These are phyloP conservation scores for Stachybotrys elegans DNA, from an alignment of 2,329 filamentous ascomycete species.

Conservation along the genomic window DNA sequence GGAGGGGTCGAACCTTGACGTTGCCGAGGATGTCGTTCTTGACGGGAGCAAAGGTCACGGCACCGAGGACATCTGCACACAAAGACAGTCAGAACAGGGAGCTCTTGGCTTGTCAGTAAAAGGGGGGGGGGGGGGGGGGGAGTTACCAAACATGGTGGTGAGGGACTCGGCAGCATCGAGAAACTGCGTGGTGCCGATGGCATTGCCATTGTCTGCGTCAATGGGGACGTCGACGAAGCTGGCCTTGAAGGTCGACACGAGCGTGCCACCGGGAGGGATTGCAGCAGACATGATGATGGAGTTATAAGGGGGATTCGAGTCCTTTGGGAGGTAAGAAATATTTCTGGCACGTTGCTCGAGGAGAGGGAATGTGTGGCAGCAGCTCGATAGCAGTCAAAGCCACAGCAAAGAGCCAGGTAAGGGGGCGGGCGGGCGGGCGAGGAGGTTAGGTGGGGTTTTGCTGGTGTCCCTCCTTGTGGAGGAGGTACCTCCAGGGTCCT, in stretches of 20 bases:
- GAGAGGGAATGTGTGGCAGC: no score
- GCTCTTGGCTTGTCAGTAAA: neutral
- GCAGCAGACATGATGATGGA: conserved; percentile 46
- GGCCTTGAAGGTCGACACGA: conserved; percentile 78
- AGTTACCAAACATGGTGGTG: conserved; percentile 75
- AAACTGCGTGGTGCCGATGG: conserved; percentile 79
- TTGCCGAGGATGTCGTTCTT: conserved; percentile 91
- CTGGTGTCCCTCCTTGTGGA: no score
- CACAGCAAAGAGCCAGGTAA: no score
- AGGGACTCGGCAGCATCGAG: conserved; percentile 86
- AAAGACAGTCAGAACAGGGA: conserved; percentile 6
- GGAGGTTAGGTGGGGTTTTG: no score
- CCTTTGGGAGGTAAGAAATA: no score
- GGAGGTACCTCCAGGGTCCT: no score
- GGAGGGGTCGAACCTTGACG: conserved; percentile 64
- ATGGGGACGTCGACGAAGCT: conserved; percentile 82
- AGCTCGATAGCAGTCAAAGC: no score
- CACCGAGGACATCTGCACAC: conserved; percentile 54
- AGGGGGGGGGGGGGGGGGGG: no score
- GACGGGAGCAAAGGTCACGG: conserved; percentile 79
- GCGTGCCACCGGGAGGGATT: conserved; percentile 65
- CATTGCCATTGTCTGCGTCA: conserved; percentile 67
- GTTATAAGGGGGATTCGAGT: conserved; percentile 5
- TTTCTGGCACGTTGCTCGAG: no score
- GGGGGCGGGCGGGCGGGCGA: no score